These are phyloP conservation scores for Wickerhamomyces xylosicus DNA, from an alignment of 805 yeast species.

Conservation along the genomic window DNA sequence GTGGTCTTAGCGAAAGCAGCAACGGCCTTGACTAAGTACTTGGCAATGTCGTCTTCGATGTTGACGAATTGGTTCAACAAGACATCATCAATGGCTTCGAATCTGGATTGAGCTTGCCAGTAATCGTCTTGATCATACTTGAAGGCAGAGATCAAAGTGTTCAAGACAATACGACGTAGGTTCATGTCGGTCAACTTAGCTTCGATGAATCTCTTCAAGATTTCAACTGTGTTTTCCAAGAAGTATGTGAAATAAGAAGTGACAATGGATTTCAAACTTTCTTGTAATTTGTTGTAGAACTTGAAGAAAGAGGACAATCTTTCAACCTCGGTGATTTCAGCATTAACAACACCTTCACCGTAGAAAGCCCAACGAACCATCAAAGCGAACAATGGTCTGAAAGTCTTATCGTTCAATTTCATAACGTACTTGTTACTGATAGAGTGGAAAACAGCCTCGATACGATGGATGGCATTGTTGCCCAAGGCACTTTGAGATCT, in stretches of 20 bases:
- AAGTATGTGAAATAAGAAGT: slow-evolving; percentile 84
- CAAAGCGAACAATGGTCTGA: slow-evolving; percentile 84
- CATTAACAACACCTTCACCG: slow-evolving; percentile 55
- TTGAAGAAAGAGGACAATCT: slow-evolving; percentile 70
- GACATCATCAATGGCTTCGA: slow-evolving; percentile 55
- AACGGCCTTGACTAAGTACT: slow-evolving; percentile 70
- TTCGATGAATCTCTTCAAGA: slow-evolving; percentile 40
- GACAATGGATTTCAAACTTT: slow-evolving; percentile 73
- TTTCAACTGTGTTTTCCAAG: slow-evolving; percentile 54
- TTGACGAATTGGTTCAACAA: slow-evolving; percentile 56
- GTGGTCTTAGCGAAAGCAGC: slow-evolving; percentile 66
- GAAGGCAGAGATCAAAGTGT: slow-evolving; percentile 71
- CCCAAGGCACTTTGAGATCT: slow-evolving; percentile 52
- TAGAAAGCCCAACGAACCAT: slow-evolving; percentile 88
- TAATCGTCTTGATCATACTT: slow-evolving; percentile 87
- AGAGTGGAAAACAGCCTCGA: slow-evolving; percentile 67
- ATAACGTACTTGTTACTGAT: slow-evolving; percentile 71
- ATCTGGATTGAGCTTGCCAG: slow-evolving; percentile 86
- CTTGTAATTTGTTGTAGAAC: slow-evolving; percentile 79
- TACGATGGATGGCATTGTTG: slow-evolving; percentile 64
- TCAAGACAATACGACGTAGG: slow-evolving; percentile 63
- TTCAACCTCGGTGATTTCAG: slow-evolving; percentile 36
- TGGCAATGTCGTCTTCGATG: slow-evolving; percentile 68
- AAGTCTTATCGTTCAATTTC: slow-evolving; percentile 87
- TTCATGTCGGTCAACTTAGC: slow-evolving; percentile 36